Evolutionary conservation across 352 stramenopile species (phyloP).

Genomic region (Chrysophaeum taylorii): DNA sequence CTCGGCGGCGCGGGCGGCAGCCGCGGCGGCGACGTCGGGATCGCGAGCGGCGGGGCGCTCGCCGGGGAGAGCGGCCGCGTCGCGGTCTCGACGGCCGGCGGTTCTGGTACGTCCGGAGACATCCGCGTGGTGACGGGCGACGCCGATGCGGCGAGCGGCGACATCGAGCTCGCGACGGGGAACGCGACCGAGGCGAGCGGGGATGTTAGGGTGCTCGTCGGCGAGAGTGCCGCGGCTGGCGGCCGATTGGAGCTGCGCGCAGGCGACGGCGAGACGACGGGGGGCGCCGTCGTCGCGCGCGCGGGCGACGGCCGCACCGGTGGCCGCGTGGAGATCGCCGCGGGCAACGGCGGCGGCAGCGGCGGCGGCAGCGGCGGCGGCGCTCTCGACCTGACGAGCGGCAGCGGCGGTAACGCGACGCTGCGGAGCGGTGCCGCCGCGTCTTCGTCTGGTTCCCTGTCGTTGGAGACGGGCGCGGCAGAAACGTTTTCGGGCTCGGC

Average conservation of each 20-base stretch:
- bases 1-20: neutral
- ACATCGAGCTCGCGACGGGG: neutral
- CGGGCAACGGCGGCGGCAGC: constrained; percentile 18
- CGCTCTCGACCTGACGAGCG: constrained; percentile 7
- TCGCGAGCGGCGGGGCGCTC: constrained; percentile 16
- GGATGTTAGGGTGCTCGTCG: too few relatives aligned
- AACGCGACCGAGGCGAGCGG: neutral
- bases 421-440: constrained; percentile 4
- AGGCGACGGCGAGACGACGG: neutral
- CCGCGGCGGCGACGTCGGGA: neutral
- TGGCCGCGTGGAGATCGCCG: constrained; percentile 24
- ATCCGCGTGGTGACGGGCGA: too few relatives aligned
- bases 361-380: constrained; percentile 6
- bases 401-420: neutral
- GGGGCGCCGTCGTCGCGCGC: constrained; percentile 22
- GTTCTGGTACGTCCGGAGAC: too few relatives aligned
- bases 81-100: too few relatives aligned
- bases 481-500: neutral
- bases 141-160: neutral
- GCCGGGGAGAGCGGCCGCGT: constrained; percentile 20
- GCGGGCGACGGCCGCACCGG: constrained; percentile 21
- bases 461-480: constrained; percentile 13
- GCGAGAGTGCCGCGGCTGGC: too few relatives aligned
- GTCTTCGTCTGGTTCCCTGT: neutral
- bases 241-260: constrained; percentile 14